phyloP scores from a whole-genome alignment of 1,139 yeast species.

The Debaryomyces psychrophilus region DNA sequence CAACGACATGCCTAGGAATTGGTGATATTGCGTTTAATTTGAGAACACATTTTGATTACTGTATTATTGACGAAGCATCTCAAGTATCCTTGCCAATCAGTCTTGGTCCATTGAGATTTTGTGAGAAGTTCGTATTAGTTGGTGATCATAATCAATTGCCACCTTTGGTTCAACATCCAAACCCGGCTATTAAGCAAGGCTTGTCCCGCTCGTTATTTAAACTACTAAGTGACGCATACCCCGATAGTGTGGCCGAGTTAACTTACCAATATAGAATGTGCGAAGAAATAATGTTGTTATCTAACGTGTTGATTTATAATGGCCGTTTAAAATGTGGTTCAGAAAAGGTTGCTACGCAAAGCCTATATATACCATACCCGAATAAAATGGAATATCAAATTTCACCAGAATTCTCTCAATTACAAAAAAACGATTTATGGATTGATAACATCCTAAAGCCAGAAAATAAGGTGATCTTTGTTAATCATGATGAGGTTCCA shows the following conservation, averaged over 20 bases:
- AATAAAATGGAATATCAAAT: slow-evolving; percentile 19
- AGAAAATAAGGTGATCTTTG: slow-evolving; percentile 64
- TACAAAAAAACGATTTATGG: slow-evolving; percentile 28
- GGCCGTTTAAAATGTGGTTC: slow-evolving; percentile 79
- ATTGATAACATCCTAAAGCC: slow-evolving; percentile 33
- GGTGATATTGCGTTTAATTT: slow-evolving; percentile 60
- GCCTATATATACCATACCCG: slow-evolving; percentile 49
- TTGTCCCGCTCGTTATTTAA: slow-evolving; percentile 80
- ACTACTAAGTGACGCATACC: slow-evolving; percentile 68
- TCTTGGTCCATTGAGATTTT: slow-evolving; percentile 79
- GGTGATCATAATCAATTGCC: slow-evolving; percentile 96
- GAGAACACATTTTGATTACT: slow-evolving; percentile 76
- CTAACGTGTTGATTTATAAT: slow-evolving; percentile 77
- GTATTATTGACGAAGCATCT: slow-evolving; percentile 95
- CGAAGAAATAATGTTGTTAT: slow-evolving; percentile 78
- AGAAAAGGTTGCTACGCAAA: slow-evolving; percentile 59
- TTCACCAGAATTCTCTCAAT: slow-evolving; percentile 7
- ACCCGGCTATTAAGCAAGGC: slow-evolving; percentile 58
- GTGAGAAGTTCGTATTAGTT: slow-evolving; percentile 81
- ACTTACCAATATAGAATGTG: slow-evolving; percentile 93
- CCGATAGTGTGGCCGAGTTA: slow-evolving; percentile 70
- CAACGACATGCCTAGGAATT: slow-evolving; percentile 84
- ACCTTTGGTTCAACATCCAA: slow-evolving; percentile 71
- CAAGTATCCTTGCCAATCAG: slow-evolving; percentile 91
- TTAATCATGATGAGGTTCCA: slow-evolving; percentile 73